Conservation (phyloP, 352 stramenopile genomes). For the Phytophthora pseudosyringae region DNA sequence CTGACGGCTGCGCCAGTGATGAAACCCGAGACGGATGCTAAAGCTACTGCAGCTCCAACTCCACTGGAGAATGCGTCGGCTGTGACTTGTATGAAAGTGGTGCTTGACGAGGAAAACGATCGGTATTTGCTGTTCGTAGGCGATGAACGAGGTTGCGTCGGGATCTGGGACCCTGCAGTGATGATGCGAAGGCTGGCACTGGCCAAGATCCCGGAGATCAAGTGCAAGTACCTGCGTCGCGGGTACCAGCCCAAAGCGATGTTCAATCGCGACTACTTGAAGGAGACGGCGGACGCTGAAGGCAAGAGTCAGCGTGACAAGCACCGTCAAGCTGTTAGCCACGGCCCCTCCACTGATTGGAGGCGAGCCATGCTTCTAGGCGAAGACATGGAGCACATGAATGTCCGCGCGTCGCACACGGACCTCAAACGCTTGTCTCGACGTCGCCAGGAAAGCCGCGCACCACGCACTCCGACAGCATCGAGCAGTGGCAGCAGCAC, state of each 20-base stretch:
- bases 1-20: constrained; percentile 16
- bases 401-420: constrained; percentile 45
- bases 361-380: constrained; percentile 40
- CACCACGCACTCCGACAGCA: background rate
- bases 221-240: constrained; percentile 62
- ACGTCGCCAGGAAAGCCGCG: constrained; percentile 32
- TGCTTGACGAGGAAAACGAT: constrained; percentile 50
- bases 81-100: constrained; percentile 62
- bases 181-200: constrained; percentile 62
- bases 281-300: constrained; percentile 38
- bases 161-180: constrained; percentile 54
- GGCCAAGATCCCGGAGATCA: constrained; percentile 65
- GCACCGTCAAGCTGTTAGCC: constrained; percentile 28
- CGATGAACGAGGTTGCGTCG: constrained; percentile 56
- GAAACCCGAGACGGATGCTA: background rate
- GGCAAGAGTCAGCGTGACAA: constrained; percentile 22
- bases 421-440: constrained; percentile 52
- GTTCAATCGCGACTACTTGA: constrained; percentile 63
- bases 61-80: constrained; percentile 21
- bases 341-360: constrained; percentile 31
- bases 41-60: constrained; percentile 3
- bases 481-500: background rate
- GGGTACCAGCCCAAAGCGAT: constrained; percentile 70
- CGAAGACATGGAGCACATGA: constrained; percentile 42
- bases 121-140: constrained; percentile 66